phyloP scores from a whole-genome alignment of 2,329 filamentous ascomycete genomes.

The Verticillium albo-atrum region DNA sequence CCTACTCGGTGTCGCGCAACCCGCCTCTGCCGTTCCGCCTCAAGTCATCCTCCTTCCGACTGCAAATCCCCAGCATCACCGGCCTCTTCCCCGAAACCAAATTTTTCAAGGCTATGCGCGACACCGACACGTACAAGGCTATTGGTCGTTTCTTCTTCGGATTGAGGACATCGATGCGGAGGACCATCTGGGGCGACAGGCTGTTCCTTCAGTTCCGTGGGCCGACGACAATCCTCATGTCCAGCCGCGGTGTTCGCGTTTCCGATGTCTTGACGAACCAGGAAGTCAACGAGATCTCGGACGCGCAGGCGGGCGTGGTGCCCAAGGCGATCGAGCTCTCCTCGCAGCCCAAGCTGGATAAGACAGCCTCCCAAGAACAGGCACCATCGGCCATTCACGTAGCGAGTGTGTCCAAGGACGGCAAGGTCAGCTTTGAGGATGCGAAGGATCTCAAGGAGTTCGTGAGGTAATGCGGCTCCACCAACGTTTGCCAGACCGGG shows the following conservation, averaged over 20 bases:
- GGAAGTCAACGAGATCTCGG: constrained; percentile 88
- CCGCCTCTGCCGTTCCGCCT: constrained; percentile 83
- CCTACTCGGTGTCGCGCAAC: constrained; percentile 73
- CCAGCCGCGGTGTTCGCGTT: constrained; percentile 76
- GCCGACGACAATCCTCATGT: constrained; percentile 79
- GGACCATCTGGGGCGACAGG: constrained; percentile 89
- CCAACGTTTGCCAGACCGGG: not conserved
- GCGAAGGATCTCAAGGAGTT: constrained; percentile 54
- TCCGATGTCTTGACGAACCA: constrained; percentile 72
- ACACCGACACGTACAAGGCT: constrained; percentile 68
- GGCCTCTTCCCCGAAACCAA: constrained; percentile 63
- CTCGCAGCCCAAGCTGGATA: constrained; percentile 29
- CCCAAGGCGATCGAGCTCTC: constrained; percentile 51
- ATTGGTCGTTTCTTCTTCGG: constrained; percentile 61
- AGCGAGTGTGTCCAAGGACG: constrained; percentile 53
- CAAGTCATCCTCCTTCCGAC: constrained; percentile 63
- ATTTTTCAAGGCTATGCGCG: constrained; percentile 69
- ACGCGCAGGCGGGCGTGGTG: constrained; percentile 68
- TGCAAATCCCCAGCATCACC: constrained; percentile 73
- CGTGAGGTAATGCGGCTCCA: constrained; percentile 29
- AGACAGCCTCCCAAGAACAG: constrained; percentile 24
- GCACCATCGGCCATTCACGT: constrained; percentile 46
- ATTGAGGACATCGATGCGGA: constrained; percentile 70
- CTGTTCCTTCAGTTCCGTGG: constrained; percentile 89
- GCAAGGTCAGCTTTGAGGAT: constrained; percentile 63